Base-by-base conservation (phyloP, 23 red algal species). In the Gracilaria domingensis region DNA sequence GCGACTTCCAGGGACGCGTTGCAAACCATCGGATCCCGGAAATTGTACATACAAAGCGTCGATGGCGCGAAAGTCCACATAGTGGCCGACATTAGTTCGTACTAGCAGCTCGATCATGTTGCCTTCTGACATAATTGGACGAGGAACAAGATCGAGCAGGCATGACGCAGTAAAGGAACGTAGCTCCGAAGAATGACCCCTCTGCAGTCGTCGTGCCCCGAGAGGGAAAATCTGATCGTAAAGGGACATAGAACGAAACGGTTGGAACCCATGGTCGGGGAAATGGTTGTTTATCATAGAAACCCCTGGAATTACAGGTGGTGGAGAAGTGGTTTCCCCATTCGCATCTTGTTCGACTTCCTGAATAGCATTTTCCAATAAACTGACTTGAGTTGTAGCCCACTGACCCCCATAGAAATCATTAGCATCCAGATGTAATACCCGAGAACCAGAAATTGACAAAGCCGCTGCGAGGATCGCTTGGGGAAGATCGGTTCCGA, bases 351-450 rank as follows among this genome's bases (percentile, higher is more conserved):
- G 35, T 60, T 32, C 79, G 25, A 39, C n/a, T 20, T 45, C 50
- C 23, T 38, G 11, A 9, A 51, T 35, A 30, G n/a, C 30, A 70
- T 23, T 70, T 54, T 67, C 38, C 64, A 72, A 51, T 44, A 20
- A 0, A 12, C 2, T 33, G 30, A 72, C 4, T 17, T 35, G 82
- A 37, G 20, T 16, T 51, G 54, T 67, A n/a, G 64, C 40, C 89
- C 89, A 92, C 29, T 25, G 58, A 4, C 76, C 62, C 4, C 76
- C 76, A 59, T 92, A 92, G 51, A 82, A 74, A 0, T 47, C 57
- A 75, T 84, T 84, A 29, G 89, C 26, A 62, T 92, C 89, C 28
- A 92, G 79, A 77, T 92, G 89, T 72, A 92, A 44, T 2, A 92
- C 79, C 23, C 71, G 56, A 66, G 67, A 75, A 59, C 89, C 89